A percentile compares a stretch with the other conserved stretches of the same genome.
These are phyloP conservation scores for Floccularia luteovirens DNA, from an alignment of 768 basidiomycete genomes.

Conservation along the genomic window DNA sequence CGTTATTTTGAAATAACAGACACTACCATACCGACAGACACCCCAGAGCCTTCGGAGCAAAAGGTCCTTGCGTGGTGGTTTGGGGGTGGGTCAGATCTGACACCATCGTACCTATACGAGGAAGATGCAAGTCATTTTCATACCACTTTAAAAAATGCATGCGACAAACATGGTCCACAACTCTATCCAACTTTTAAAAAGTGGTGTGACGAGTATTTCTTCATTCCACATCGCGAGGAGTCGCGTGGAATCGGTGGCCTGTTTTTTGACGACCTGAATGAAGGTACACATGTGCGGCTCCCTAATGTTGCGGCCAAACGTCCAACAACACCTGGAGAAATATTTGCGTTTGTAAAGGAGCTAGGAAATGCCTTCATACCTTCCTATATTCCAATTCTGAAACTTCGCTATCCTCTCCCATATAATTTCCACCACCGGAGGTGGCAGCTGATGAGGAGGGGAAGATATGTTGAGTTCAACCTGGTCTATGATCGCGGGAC, in stretches of 20 bases:
- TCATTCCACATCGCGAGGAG: conserved; percentile 82
- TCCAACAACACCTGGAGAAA: conserved; percentile 53
- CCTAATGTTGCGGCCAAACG: conserved; percentile 32
- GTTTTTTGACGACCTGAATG: conserved; percentile 92
- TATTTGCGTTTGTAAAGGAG: conserved; percentile 68
- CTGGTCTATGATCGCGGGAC: conserved; percentile 82
- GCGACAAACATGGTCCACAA: conserved; percentile 58
- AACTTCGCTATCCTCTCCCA: conserved; percentile 43
- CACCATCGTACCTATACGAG: conserved; percentile 86
- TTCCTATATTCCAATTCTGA: conserved; percentile 84
- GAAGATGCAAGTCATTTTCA: conserved; percentile 90
- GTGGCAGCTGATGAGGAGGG: conserved; percentile 90
- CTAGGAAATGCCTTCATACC: conserved; percentile 81
- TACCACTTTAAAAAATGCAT: conserved; percentile 62
- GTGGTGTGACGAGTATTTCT: conserved; percentile 99
- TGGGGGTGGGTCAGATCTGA: conserved; percentile 92
- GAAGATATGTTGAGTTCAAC: conserved; percentile 95
- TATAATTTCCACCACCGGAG: conserved; percentile 64
- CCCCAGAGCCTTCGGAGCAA: conserved; percentile 14
- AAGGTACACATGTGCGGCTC: conserved; percentile 58
- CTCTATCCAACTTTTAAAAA: conserved; percentile 80
- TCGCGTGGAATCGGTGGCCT: conserved; percentile 87
- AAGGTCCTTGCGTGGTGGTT: conserved; percentile 92
- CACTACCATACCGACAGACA: conserved; percentile 15
- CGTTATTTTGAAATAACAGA: conserved; percentile 94